Base-by-base conservation (phyloP, 176 grass and related monocot genomes). In the Alopecurus myosuroides region DNA sequence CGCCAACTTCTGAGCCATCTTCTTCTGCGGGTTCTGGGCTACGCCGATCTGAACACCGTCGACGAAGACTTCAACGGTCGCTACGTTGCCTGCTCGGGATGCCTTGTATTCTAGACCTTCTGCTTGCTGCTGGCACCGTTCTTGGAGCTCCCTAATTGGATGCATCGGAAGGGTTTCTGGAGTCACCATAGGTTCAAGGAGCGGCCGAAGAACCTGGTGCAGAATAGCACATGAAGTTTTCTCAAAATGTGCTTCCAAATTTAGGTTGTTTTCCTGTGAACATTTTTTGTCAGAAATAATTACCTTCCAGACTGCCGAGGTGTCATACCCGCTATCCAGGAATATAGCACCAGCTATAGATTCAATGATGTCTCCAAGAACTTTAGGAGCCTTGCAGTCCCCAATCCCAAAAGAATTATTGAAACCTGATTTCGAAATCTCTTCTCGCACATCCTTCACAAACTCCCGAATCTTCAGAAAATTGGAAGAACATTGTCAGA, bases 1-100 rank as follows among this genome's bases (percentile, higher is more conserved):
- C 1, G 97, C 97, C 81, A 99, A 79, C 88, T 99, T 99, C 78
- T 99, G 97, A 51, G 97, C 97, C 97, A 99, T 99, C 74, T 99
- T 99, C 89, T 96, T 99, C 84, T 99, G 97, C 34, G 89, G 84
- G 72, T 99, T 99, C 60, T 99, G 97, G 62, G 92, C 97, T 85
- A 97, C 82, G 70, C 97, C 93, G 62, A 99, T 94, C 83, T 99
- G 94, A 78, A 99, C 77, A 64, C 94, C 97, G 19, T 99, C 92
- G 40, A 99, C 83, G 58, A 91, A 99, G 26, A 99, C 97, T 86
- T 97, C 97, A 1, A 99, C 97, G 1, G 92, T 99, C 39, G 97
- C 94, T 63, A 99, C 55, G 42, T 89, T 96, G 79, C 94, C 97
- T 25, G 76, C 31, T 1, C 97, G 90, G 18, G 90, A 89, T 10